Evolutionary conservation across 139 green algal genomes (phyloP).

Genomic region (Deuterostichococcus epilithicus): DNA sequence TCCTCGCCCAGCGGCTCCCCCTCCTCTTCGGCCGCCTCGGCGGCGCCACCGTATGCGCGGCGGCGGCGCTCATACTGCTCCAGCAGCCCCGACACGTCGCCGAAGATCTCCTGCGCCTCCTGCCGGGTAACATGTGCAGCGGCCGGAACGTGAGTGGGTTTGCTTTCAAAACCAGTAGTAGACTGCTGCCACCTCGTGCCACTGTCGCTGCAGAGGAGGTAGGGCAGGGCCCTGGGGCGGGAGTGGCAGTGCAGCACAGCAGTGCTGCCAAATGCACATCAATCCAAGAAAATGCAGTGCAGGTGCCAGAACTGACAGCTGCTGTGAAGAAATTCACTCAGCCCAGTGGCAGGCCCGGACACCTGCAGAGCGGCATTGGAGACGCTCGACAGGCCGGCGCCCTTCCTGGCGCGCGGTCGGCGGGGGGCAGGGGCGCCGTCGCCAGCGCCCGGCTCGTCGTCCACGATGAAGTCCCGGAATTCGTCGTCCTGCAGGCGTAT

Average conservation of each 20-base stretch:
- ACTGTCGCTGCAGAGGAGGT: too few species aligned
- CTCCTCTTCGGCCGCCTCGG: constrained; percentile 28
- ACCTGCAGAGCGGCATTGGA: constrained; percentile 49
- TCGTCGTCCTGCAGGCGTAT: constrained; percentile 46
- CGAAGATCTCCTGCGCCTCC: constrained; percentile 85
- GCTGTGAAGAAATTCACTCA: too few species aligned
- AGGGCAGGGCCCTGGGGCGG: too few species aligned
- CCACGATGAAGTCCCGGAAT: constrained; percentile 86
- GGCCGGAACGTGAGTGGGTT: too few species aligned
- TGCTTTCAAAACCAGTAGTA: too few species aligned
- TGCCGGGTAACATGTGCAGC: constrained; percentile 15
- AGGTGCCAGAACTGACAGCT: too few species aligned
- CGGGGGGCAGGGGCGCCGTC: constrained; percentile 10
- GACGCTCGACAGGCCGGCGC: constrained; percentile 30
- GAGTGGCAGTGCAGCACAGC: too few species aligned
- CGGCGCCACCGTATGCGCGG: constrained; percentile 4
- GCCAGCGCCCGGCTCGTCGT: constrained; percentile 61
- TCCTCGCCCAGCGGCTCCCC: constrained; percentile 37
- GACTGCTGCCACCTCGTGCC: too few species aligned
- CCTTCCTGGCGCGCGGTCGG: constrained; percentile 8
- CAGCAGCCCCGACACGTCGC: constrained; percentile 63
- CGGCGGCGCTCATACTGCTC: constrained; percentile 40
- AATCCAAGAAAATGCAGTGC: too few species aligned
- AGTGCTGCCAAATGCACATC: too few species aligned
- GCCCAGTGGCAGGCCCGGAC: neutral